Conservation (phyloP, 73 alveolate species). For the Paramecium bursaria region DNA sequence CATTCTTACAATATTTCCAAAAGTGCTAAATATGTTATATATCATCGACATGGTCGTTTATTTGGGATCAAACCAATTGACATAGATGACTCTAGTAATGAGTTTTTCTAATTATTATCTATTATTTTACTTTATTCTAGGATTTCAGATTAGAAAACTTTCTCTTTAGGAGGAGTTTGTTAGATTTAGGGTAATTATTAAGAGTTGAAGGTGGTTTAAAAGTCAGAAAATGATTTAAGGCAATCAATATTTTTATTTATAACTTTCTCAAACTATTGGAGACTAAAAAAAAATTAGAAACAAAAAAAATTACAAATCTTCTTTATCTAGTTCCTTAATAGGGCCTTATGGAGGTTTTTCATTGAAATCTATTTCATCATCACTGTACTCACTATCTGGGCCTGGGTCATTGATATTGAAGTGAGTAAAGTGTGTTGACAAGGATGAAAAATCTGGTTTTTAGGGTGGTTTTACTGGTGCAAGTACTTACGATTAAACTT, state of each 20-base stretch:
- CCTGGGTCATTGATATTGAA: no score
- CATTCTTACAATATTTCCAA: slow-evolving; percentile 63
- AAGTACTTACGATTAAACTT: neutral
- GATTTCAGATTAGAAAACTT: slow-evolving; percentile 16
- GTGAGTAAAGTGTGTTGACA: neutral
- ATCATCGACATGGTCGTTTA: slow-evolving; percentile 40
- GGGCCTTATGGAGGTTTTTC: neutral
- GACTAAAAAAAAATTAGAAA: no score
- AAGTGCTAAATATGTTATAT: slow-evolving; percentile 61
- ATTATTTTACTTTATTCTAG: slow-evolving; percentile 6
- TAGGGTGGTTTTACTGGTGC: neutral
- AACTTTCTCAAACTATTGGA: neutral
- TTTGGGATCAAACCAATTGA: slow-evolving; percentile 66
- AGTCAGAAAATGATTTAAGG: neutral
- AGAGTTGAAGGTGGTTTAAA: neutral
- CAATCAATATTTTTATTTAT: slow-evolving; percentile 7
- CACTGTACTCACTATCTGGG: neutral
- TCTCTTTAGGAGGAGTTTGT: neutral
- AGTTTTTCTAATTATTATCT: slow-evolving; percentile 1
- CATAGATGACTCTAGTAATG: slow-evolving; percentile 60
- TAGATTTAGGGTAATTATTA: slow-evolving; percentile 26
- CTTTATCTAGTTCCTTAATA: neutral
- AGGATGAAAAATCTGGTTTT: neutral
- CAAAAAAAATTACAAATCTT: no score
- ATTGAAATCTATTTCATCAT: slow-evolving; percentile 2